These are phyloP conservation scores for Starmera stellimalicola DNA, from an alignment of 1,139 yeast species.

Conservation along the genomic window DNA sequence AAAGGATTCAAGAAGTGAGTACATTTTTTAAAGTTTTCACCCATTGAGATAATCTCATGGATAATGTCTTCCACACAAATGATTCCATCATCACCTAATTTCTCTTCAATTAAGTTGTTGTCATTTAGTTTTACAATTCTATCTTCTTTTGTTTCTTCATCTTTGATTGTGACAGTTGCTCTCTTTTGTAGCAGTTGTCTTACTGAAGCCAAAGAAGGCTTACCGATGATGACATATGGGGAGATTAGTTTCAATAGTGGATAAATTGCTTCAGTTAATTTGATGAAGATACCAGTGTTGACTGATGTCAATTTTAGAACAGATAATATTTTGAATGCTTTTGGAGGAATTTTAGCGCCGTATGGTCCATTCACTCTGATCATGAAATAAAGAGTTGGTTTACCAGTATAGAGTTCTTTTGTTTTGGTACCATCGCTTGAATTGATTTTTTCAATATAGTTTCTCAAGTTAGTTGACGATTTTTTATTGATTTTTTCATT, in stretches of 20 bases:
- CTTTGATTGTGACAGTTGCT: slow-evolving; percentile 42
- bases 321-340: slow-evolving; percentile 49
- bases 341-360: slow-evolving; percentile 56
- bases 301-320: slow-evolving; percentile 48
- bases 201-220: slow-evolving; percentile 60
- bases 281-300: slow-evolving; percentile 66
- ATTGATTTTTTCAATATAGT: slow-evolving; percentile 20
- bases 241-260: slow-evolving; percentile 57
- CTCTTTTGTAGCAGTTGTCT: slow-evolving; percentile 70
- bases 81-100: slow-evolving; percentile 57
- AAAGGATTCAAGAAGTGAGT: slow-evolving; percentile 62
- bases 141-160: slow-evolving; percentile 27
- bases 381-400: slow-evolving; percentile 49
- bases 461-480: slow-evolving; percentile 14
- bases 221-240: slow-evolving; percentile 66
- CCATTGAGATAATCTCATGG: slow-evolving; percentile 55
- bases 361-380: slow-evolving; percentile 55
- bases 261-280: slow-evolving; percentile 43
- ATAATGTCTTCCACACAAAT: slow-evolving; percentile 75
- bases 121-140: slow-evolving; percentile 48
- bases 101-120: slow-evolving; percentile 65
- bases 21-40: slow-evolving; percentile 52
- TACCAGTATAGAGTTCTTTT: slow-evolving; percentile 27
- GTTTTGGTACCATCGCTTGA: slow-evolving; percentile 23
- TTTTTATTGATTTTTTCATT: slow-evolving; percentile 16